Base-by-base conservation (phyloP, 225 moss, liverwort and hornwort species). In the Lunularia cruciata region DNA sequence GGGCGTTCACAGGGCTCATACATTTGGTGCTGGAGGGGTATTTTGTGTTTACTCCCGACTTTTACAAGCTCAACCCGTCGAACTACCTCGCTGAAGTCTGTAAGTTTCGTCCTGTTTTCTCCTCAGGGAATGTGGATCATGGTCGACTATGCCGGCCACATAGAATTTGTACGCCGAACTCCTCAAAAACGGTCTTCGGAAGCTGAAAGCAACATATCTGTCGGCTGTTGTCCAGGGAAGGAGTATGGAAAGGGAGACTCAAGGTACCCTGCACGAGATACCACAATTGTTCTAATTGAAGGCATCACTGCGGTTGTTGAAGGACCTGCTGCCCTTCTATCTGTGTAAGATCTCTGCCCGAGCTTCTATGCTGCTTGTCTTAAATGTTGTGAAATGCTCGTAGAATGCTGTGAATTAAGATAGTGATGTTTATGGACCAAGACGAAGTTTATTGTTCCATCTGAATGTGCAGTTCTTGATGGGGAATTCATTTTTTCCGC, bases 171-270 rank as follows among this genome's bases (percentile, higher is more conserved):
- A n/a, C n/a, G n/a, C n/a, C n/a, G n/a, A n/a, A n/a, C n/a, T n/a
- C n/a, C n/a, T n/a, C n/a, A n/a, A 8, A 18, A 22, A 36, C 8
- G 15, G 60, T 20, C 9, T 33, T 6, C 7, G 9, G 5, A 16
- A 60, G 37, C 30, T 8, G 35, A 38, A 60, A 4, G n/a, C 28
- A 32, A 27, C 30, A 30, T 18, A 9, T 28, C 0, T 46, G 13
- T 40, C 13, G 40, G 13, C 6, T 40, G n/a, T 51, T 33, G 35
- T 61, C 38, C 76, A 95, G 95, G 95, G 96, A 96, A 96, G 86
- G 96, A 96, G 78, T 96, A 92, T 70, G 88, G 96, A 82, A 96
- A 89, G 72, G 96, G 87, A 5, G 96, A 96, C 81, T 96, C 96
- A 6, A 83, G 96, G 28, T 96, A 96, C 42, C 82, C 28, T 31